Percentiles rank a stretch among this genome's conserved stretches.
Conservation (phyloP, 2,329 filamentous ascomycete genomes). For the Colletotrichum orchidophilum region DNA sequence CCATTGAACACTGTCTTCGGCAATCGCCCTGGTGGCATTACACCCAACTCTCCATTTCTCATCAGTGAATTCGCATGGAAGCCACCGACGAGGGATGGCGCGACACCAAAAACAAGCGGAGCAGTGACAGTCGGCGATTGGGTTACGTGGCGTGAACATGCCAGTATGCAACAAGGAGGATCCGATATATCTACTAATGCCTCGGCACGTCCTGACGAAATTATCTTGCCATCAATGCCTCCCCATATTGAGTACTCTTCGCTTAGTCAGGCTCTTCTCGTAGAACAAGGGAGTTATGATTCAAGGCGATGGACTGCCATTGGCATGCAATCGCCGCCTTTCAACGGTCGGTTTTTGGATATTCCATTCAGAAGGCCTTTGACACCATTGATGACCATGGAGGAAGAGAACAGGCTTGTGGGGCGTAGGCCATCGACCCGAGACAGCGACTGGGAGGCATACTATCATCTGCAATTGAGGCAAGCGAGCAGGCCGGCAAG, state of each 20-base stretch:
- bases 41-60: neutral
- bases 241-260: neutral
- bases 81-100: conserved; percentile 10
- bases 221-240: neutral
- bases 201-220: neutral
- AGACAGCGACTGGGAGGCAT: neutral
- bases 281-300: neutral
- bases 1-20: conserved; percentile 7
- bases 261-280: neutral
- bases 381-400: conserved; percentile 24
- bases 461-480: neutral
- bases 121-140: neutral
- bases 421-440: neutral
- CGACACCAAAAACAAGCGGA: neutral
- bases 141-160: conserved; percentile 9
- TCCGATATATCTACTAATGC: conserved; percentile 20
- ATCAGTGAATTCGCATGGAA: conserved; percentile 14
- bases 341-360: neutral
- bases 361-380: neutral
- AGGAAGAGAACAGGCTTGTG: conserved; percentile 19
- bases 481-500: neutral
- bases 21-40: neutral
- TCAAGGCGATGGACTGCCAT: conserved; percentile 22
- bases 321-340: conserved; percentile 11
- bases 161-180: neutral